Conservation (phyloP, 75 land plant genomes). For the Picea glauca region DNA sequence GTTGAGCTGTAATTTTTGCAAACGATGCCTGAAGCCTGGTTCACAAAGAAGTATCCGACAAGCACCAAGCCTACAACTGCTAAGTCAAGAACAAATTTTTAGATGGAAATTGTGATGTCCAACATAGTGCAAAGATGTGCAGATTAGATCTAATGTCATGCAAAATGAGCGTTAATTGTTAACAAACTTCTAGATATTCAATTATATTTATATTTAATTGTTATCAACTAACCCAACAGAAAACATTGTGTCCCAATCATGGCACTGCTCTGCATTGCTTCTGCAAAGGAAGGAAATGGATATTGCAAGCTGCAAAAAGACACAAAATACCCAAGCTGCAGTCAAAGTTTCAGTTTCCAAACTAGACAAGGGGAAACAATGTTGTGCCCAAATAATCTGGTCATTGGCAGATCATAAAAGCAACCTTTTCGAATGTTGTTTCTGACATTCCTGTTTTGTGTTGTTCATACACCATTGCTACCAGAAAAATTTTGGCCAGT, state of each 20-base stretch:
- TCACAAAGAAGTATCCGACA: slow-evolving; percentile 82
- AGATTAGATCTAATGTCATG: not conserved
- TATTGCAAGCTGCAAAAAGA: slow-evolving; percentile 60
- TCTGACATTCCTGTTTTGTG: slow-evolving; percentile 83
- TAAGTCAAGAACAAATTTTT: not conserved
- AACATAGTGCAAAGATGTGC: not conserved
- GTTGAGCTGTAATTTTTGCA: slow-evolving; percentile 93
- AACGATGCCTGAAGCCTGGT: slow-evolving; percentile 67
- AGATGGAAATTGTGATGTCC: not conserved
- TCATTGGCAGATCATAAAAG: not conserved
- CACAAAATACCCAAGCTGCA: not conserved
- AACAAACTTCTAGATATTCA: not conserved
- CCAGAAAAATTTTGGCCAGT: slow-evolving; percentile 81
- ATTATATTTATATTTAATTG: not conserved
- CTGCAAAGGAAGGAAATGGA: slow-evolving; percentile 51
- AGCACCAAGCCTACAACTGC: slow-evolving; percentile 92
- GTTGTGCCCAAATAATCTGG: not conserved
- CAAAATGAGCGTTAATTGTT: not conserved
- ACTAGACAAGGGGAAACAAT: not conserved
- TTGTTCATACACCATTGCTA: slow-evolving; percentile 90
- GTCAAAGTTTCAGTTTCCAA: not conserved
- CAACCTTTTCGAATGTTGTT: slow-evolving; percentile 89
- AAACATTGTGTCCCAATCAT: slow-evolving; percentile 73
- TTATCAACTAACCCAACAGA: slow-evolving; percentile 57
- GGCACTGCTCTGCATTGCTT: slow-evolving; percentile 64